Evolutionary conservation across 169 alveolate genomes (phyloP).

Genomic region (Eimeria sp.): DNA sequence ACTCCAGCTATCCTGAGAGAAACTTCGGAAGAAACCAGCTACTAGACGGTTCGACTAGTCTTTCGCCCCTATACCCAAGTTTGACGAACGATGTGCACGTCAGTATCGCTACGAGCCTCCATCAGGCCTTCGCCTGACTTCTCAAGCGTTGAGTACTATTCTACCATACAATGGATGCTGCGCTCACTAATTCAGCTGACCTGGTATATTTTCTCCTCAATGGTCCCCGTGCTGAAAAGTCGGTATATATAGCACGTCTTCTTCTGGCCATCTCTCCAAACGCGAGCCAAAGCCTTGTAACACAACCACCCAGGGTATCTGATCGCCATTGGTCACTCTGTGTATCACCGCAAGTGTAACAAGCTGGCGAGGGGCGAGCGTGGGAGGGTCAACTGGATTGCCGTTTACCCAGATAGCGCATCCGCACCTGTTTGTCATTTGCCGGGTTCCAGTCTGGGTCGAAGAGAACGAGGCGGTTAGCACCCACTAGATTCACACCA

Average conservation of each 20-base stretch:
- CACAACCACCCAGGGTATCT: background rate
- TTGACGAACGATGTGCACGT: too few species aligned
- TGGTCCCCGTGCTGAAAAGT: constrained; percentile 98
- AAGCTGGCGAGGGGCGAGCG: background rate
- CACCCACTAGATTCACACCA: constrained; percentile 98
- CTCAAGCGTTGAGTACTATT: background rate
- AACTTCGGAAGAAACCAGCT: too few species aligned
- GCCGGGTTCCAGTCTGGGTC: constrained; percentile 99
- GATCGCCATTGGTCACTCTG: background rate
- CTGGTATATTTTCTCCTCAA: constrained; percentile 98
- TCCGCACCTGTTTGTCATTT: constrained; percentile 97
- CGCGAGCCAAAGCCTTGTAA: constrained; percentile 96
- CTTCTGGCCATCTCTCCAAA: constrained; percentile 99
- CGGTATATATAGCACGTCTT: constrained; percentile 97
- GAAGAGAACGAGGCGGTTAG: constrained; percentile 97
- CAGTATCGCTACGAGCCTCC: too few species aligned
- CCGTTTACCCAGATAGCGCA: background rate
- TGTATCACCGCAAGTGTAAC: background rate
- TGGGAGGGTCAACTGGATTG: background rate
- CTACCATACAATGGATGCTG: constrained; percentile 35
- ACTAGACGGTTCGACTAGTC: too few species aligned
- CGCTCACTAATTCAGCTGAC: constrained; percentile 13
- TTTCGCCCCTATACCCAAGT: too few species aligned
- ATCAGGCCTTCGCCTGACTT: too few species aligned
- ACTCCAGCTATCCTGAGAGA: too few species aligned